Evolutionary conservation across 75 land plant genomes (phyloP).

Genomic region (Cupressus sempervirens): DNA sequence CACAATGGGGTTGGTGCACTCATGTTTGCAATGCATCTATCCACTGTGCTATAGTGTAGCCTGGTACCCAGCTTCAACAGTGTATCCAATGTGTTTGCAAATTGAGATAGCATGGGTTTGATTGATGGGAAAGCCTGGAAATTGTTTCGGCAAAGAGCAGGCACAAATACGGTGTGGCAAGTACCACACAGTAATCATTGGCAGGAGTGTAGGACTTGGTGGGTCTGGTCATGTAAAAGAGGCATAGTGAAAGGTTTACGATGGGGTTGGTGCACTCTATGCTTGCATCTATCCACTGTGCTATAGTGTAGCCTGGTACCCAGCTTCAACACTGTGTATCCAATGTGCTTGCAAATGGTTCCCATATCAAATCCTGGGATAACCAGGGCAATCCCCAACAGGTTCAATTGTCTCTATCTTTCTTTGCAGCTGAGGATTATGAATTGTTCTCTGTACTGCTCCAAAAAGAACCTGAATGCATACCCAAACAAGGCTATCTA

Average conservation of each 20-base stretch:
- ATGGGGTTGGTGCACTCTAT: background rate
- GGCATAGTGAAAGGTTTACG: background rate
- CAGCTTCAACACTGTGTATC: background rate
- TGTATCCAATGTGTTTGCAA: no score
- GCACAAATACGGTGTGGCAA: background rate
- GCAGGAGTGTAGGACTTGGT: no score
- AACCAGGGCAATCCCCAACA: background rate
- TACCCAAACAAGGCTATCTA: conserved; percentile 29
- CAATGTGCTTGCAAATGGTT: background rate
- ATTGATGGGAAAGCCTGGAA: background rate
- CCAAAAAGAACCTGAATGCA: conserved; percentile 22
- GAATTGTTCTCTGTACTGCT: conserved; percentile 23
- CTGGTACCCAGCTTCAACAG: background rate
- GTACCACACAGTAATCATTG: background rate
- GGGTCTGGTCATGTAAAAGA: background rate
- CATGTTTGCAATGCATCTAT: background rate
- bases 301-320: background rate
- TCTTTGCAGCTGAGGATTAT: conserved; percentile 12
- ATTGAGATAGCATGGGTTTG: background rate
- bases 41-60: background rate
- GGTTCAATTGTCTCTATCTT: background rate
- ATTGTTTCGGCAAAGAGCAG: background rate
- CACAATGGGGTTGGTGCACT: background rate
- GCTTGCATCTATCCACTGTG: background rate
- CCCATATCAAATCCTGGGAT: background rate